phyloP scores from a whole-genome alignment of 1,284 basidiomycete species.

The Ceratobasidium papillatum region DNA sequence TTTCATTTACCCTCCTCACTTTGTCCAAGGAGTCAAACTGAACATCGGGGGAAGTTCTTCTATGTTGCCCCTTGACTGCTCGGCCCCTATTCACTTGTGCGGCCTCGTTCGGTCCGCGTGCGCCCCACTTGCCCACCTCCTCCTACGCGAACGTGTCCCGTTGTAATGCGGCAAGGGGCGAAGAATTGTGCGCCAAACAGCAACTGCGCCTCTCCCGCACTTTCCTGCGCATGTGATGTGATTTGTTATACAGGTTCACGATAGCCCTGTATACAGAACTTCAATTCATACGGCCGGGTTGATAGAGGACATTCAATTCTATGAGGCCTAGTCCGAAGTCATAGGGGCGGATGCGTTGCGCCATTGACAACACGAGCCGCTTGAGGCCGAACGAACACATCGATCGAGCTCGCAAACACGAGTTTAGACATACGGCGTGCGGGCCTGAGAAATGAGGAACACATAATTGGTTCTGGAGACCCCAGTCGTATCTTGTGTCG shows the following conservation, averaged over 20 bases:
- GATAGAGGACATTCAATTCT: neutral
- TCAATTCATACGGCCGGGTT: neutral
- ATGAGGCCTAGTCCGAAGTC: neutral
- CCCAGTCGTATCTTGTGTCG: neutral
- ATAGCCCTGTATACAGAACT: neutral
- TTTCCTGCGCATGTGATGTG: slow-evolving; percentile 24
- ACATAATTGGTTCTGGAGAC: neutral
- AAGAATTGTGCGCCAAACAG: neutral
- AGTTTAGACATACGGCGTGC: neutral
- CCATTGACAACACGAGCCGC: neutral
- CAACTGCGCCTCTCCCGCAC: slow-evolving; percentile 34
- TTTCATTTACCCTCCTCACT: neutral
- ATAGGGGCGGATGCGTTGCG: slow-evolving; percentile 4
- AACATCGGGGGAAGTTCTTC: slow-evolving; percentile 7
- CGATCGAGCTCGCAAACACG: neutral
- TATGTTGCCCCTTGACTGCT: neutral
- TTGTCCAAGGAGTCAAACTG: neutral
- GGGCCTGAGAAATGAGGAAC: neutral
- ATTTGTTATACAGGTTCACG: neutral
- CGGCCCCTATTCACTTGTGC: neutral
- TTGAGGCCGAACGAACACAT: neutral
- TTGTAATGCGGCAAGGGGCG: neutral
- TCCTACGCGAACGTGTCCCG: neutral
- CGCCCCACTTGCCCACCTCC: neutral
- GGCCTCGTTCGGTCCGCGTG: neutral